Evolutionary conservation across 2,329 filamentous ascomycete genomes (phyloP).

Genomic region (Acrodontium crateriforme): DNA sequence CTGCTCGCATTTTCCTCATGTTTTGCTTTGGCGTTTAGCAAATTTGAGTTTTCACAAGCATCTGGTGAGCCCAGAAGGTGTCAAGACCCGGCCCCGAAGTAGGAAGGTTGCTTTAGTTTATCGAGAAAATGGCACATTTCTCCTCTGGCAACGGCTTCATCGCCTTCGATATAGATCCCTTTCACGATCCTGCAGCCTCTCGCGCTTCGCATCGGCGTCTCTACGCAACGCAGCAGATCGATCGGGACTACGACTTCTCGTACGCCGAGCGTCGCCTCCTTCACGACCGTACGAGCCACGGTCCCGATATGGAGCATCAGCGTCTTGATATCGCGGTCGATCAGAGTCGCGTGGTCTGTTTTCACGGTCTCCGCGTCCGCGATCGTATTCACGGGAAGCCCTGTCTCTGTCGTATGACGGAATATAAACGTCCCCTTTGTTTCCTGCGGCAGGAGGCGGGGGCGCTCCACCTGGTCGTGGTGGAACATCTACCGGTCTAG

Average conservation of each 20-base stretch:
- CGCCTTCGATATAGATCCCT: conserved; percentile 22
- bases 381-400: conserved; percentile 10
- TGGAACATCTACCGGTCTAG: conserved; percentile 11
- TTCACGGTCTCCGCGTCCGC: conserved; percentile 10
- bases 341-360: conserved; percentile 6
- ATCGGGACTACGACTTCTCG: conserved; percentile 18
- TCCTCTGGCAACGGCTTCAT: background rate
- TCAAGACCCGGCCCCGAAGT: too few species aligned
- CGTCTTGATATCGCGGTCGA: conserved; percentile 7
- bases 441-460: conserved; percentile 15
- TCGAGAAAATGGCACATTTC: too few species aligned
- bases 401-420: conserved; percentile 24
- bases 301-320: conserved; percentile 12
- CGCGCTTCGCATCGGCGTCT: conserved; percentile 13
- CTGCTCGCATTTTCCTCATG: too few species aligned
- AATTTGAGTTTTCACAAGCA: too few species aligned
- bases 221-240: conserved; percentile 9
- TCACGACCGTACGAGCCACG: conserved; percentile 11
- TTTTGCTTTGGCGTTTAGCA: too few species aligned
- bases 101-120: too few species aligned
- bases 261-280: conserved; percentile 16
- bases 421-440: conserved; percentile 30
- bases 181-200: conserved; percentile 23
- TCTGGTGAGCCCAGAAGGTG: too few species aligned
- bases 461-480: conserved; percentile 16